Evolutionary conservation across 2,329 filamentous ascomycete genomes (phyloP).

Genomic region (Anthostomella pinea): DNA sequence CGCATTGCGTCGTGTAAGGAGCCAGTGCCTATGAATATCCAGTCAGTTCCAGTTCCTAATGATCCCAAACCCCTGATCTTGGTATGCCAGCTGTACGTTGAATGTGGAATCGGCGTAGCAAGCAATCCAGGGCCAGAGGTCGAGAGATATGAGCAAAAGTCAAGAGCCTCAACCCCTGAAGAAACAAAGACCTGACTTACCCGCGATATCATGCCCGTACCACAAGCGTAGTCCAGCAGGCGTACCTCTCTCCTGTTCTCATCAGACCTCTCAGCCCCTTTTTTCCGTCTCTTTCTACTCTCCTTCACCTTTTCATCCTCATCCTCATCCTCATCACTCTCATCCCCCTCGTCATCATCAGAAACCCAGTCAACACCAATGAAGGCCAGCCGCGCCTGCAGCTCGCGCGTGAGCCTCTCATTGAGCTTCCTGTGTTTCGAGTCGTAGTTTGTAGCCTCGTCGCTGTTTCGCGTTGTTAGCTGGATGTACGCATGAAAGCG

Average conservation of each 20-base stretch:
- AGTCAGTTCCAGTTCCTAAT: too few relatives aligned
- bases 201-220: conserved; percentile 63
- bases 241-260: conserved; percentile 39
- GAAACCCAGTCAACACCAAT: conserved; percentile 57
- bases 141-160: too few relatives aligned
- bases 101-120: too few relatives aligned
- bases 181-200: conserved; percentile 42
- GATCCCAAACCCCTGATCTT: too few relatives aligned
- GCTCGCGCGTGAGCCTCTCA: conserved; percentile 50
- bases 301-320: conserved; percentile 24
- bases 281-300: too few relatives aligned
- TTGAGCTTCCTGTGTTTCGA: conserved; percentile 52
- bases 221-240: conserved; percentile 74
- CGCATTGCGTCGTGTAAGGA: conserved; percentile 59
- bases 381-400: conserved; percentile 55
- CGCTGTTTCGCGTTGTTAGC: conserved; percentile 36
- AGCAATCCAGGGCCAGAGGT: too few relatives aligned
- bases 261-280: too few relatives aligned
- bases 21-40: conserved; percentile 57
- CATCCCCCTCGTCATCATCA: conserved; percentile 36
- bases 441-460: conserved; percentile 55
- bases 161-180: too few relatives aligned
- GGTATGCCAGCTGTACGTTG: too few relatives aligned
- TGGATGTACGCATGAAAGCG: too few relatives aligned
- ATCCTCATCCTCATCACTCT: conserved; percentile 23